A percentile compares a stretch with the other conserved stretches of the same genome.
phyloP scores from a whole-genome alignment of 768 basidiomycete genomes.

The Gloeostereum incarnatum region DNA sequence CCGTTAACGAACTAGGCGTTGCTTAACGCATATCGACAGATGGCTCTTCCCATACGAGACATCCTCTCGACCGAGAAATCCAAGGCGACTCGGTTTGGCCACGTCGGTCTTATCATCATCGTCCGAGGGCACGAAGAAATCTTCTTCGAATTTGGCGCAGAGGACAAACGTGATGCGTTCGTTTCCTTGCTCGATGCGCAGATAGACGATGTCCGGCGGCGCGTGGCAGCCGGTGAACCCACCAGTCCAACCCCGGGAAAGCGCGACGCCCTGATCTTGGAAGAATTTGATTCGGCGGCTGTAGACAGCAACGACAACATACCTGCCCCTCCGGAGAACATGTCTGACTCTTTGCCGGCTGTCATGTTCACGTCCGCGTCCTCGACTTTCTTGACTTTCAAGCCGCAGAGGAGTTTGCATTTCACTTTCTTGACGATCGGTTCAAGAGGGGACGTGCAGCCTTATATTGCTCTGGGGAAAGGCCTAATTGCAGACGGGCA shows the following conservation, averaged over 20 bases:
- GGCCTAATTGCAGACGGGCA: slow-evolving; percentile 89
- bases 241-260: slow-evolving; percentile 39
- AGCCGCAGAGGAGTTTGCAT: slow-evolving; percentile 73
- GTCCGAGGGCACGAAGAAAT: slow-evolving; percentile 96
- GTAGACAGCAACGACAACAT: slow-evolving; percentile 28
- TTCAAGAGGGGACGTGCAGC: slow-evolving; percentile 94
- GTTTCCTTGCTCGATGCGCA: slow-evolving; percentile 67
- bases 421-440: slow-evolving; percentile 97
- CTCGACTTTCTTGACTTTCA: slow-evolving; percentile 94
- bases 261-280: slow-evolving; percentile 70
- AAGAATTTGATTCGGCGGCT: slow-evolving; percentile 65
- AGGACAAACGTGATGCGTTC: slow-evolving; percentile 75
- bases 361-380: slow-evolving; percentile 96
- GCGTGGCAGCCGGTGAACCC: slow-evolving; percentile 34
- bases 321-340: slow-evolving; percentile 39
- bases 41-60: slow-evolving; percentile 90
- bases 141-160: slow-evolving; percentile 88
- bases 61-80: slow-evolving; percentile 77
- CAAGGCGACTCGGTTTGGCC: slow-evolving; percentile 83
- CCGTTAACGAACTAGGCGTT: slow-evolving; percentile 2
- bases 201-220: slow-evolving; percentile 60
- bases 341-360: slow-evolving; percentile 71
- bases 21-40: slow-evolving; percentile 38
- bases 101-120: slow-evolving; percentile 82
- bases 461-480: slow-evolving; percentile 93